Conservation (phyloP, 192 early-diverging fungal species). For the Coemansia furcata region DNA sequence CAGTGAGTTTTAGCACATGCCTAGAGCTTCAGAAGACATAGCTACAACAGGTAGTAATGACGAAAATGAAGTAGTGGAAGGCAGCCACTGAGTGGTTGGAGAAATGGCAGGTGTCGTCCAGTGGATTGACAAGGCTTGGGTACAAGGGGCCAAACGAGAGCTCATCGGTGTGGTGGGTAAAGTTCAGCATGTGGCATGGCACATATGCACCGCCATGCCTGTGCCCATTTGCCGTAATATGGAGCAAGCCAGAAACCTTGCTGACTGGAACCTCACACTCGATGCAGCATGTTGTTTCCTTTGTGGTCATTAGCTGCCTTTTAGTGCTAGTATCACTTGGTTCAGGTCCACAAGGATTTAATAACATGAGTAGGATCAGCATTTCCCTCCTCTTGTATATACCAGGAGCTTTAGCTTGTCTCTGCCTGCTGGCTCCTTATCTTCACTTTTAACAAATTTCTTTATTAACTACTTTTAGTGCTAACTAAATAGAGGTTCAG, state of each 20-base stretch:
- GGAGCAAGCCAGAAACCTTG: conserved; percentile 85
- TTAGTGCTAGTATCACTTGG: too few species aligned
- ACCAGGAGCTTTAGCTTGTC: too few species aligned
- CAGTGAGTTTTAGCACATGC: too few species aligned
- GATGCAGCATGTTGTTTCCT: conserved; percentile 61
- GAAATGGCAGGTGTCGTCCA: conserved; percentile 77
- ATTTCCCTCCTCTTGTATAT: too few species aligned
- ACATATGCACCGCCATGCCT: conserved; percentile 74
- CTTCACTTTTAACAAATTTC: too few species aligned
- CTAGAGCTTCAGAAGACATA: too few species aligned
- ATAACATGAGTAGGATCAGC: too few species aligned
- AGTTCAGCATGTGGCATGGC: conserved; percentile 72
- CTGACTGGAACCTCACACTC: conserved; percentile 69
- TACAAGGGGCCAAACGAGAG: conserved; percentile 88
- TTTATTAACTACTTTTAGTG: too few species aligned
- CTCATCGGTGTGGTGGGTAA: conserved; percentile 90
- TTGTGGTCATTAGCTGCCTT: too few species aligned
- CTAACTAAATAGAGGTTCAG: too few species aligned
- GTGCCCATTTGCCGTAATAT: conserved; percentile 87
- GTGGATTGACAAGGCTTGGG: conserved; percentile 81
- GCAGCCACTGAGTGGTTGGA: conserved; percentile 61
- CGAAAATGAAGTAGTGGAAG: conserved; percentile 86
- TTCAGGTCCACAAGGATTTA: too few species aligned
- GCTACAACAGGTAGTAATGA: conserved; percentile 85
- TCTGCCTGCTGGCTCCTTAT: too few species aligned